These are phyloP conservation scores for Mycena belliarum DNA, from an alignment of 768 basidiomycete species.

Conservation along the genomic window DNA sequence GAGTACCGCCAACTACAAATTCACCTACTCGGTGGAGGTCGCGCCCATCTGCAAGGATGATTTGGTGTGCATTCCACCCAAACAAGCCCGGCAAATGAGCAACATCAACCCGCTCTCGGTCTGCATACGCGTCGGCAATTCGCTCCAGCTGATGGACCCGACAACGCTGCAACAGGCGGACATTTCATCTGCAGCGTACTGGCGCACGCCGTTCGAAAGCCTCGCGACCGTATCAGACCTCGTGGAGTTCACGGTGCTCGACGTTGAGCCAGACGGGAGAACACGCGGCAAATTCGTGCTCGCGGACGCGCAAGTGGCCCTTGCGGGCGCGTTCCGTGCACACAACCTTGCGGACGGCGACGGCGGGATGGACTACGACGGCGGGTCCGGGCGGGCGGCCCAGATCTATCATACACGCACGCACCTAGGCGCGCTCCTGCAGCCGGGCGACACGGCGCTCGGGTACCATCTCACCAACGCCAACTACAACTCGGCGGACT, in stretches of 20 bases:
- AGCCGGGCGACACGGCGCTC: slow-evolving; percentile 91
- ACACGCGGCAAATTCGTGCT: slow-evolving; percentile 78
- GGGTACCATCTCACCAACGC: slow-evolving; percentile 87
- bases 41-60: slow-evolving; percentile 98
- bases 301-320: slow-evolving; percentile 82
- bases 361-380: slow-evolving; percentile 65
- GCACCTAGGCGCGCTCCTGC: slow-evolving; percentile 86
- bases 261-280: slow-evolving; percentile 80
- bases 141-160: slow-evolving; percentile 89
- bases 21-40: slow-evolving; percentile 97
- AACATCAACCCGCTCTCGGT: slow-evolving; percentile 89
- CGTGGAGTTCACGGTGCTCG: slow-evolving; percentile 92
- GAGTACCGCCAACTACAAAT: slow-evolving; percentile 93
- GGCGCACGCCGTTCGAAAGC: slow-evolving; percentile 88
- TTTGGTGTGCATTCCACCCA: slow-evolving; percentile 84
- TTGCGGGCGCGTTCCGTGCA: slow-evolving; percentile 69
- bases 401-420: slow-evolving; percentile 96
- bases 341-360: slow-evolving; percentile 35
- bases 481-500: slow-evolving; percentile 93
- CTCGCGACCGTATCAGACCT: slow-evolving; percentile 84
- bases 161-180: slow-evolving; percentile 83
- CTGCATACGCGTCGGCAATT: slow-evolving; percentile 90
- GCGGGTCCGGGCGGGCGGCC: slow-evolving; percentile 51
- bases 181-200: slow-evolving; percentile 76
- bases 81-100: slow-evolving; percentile 77